Percentiles rank a stretch among this genome's conserved stretches.
These are phyloP conservation scores for Xylariaceae sp. DNA, from an alignment of 2,329 filamentous ascomycete species.

Conservation along the genomic window DNA sequence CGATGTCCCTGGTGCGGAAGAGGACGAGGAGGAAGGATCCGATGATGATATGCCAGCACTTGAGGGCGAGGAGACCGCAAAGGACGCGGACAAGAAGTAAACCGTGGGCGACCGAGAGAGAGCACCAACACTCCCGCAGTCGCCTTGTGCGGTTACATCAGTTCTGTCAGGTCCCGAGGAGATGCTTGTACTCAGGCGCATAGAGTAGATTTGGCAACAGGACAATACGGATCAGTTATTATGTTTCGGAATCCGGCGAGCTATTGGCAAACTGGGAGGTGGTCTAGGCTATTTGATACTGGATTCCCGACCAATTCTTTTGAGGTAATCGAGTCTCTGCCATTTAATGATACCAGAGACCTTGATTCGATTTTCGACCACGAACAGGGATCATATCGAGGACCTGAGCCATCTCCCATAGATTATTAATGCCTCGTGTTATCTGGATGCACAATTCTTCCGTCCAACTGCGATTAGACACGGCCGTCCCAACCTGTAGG, in stretches of 20 bases:
- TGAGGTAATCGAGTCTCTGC: slow-evolving; percentile 19
- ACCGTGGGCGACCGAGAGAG: slow-evolving; percentile 1
- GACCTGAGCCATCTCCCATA: slow-evolving; percentile 5
- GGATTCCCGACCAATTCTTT: slow-evolving; percentile 22
- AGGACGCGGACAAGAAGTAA: slow-evolving; percentile 34
- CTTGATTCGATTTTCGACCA: slow-evolving; percentile 13
- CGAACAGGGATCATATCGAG: slow-evolving; percentile 7
- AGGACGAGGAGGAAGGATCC: slow-evolving; percentile 58
- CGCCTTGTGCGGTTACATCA: slow-evolving; percentile 15
- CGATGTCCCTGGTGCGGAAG: slow-evolving; percentile 49
- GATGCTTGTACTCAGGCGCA: slow-evolving; percentile 17
- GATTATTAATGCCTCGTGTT: slow-evolving; percentile 7
- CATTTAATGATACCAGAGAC: slow-evolving; percentile 11
- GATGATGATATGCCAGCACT: slow-evolving; percentile 85
- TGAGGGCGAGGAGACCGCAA: slow-evolving; percentile 62
- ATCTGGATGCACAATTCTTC: slow-evolving; percentile 16
- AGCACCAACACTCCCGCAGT: slow-evolving; percentile 15
- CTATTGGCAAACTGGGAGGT: slow-evolving; percentile 32
- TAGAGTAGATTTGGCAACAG: slow-evolving; percentile 21
- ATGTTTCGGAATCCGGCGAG: slow-evolving; percentile 28
- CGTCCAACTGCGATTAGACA: slow-evolving; percentile 7
- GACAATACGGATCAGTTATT: slow-evolving; percentile 17
- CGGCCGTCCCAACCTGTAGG: slow-evolving; percentile 9
- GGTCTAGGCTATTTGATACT: slow-evolving; percentile 52
- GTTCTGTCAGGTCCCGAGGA: slow-evolving; percentile 27